Conservation (phyloP, 495 filamentous ascomycete genomes). For the Geoglossum glabrum region DNA sequence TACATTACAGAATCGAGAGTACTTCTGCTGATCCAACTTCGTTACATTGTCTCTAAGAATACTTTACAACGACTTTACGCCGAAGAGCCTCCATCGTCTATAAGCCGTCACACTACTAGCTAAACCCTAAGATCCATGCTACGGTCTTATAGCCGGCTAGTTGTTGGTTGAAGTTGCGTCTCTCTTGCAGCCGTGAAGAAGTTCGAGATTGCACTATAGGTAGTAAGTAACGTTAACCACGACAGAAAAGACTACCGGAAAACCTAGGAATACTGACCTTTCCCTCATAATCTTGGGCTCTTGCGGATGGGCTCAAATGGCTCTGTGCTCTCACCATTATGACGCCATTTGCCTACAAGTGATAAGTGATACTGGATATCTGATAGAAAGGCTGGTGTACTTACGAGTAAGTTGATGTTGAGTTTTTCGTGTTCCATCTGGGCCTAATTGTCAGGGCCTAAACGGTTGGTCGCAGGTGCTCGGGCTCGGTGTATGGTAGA, state of each 20-base stretch:
- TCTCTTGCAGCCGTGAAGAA: not conserved
- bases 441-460: not conserved
- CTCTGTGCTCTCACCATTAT: not conserved
- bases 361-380: not conserved
- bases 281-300: not conserved
- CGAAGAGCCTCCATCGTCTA: no score
- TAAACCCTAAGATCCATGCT: no score
- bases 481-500: no score
- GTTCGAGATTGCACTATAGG: not conserved
- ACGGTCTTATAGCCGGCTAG: no score
- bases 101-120: no score
- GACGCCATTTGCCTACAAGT: not conserved
- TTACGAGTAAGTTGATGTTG: not conserved
- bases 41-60: no score
- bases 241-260: not conserved
- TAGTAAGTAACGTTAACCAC: not conserved
- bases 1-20: no score
- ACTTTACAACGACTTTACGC: no score
- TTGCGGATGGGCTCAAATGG: not conserved
- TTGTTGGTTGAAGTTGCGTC: not conserved
- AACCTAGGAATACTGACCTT: not conserved
- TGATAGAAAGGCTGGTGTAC: not conserved
- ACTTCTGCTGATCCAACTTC: no score
- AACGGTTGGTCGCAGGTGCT: no score
- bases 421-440: not conserved